Evolutionary conservation across 805 yeast genomes (phyloP).

Genomic region (Wickerhamomyces pijperi): DNA sequence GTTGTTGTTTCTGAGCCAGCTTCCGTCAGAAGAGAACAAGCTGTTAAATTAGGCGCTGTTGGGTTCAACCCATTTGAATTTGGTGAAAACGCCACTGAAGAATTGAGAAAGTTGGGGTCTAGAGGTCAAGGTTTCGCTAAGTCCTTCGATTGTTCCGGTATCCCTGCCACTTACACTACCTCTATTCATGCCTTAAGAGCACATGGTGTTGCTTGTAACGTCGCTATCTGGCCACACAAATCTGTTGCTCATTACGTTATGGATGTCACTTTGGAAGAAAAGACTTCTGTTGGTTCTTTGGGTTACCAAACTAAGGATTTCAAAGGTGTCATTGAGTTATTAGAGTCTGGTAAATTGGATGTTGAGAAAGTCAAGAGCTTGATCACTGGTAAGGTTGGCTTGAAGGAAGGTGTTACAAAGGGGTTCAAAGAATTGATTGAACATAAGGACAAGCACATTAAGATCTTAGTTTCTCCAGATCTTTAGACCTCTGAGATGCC

Average conservation of each 20-base stretch:
- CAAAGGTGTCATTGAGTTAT: conserved; percentile 29
- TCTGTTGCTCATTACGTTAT: conserved; percentile 33
- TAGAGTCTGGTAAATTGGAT: conserved; percentile 26
- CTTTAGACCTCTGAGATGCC: neutral
- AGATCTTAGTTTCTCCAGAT: conserved; percentile 31
- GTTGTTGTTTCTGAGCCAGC: conserved; percentile 55
- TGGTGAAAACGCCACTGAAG: conserved; percentile 20
- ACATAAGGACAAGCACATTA: conserved; percentile 34
- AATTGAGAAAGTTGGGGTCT: conserved; percentile 25
- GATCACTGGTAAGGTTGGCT: conserved; percentile 28
- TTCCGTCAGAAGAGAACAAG: conserved; percentile 46
- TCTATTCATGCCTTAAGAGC: conserved; percentile 28
- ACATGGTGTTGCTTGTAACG: conserved; percentile 33
- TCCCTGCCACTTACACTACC: conserved; percentile 32
- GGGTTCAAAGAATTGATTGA: conserved; percentile 32
- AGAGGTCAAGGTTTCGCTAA: conserved; percentile 35
- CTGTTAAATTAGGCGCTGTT: conserved; percentile 35
- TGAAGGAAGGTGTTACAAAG: conserved; percentile 28
- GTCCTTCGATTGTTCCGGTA: conserved; percentile 45
- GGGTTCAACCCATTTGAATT: conserved; percentile 31
- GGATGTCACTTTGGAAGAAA: conserved; percentile 33
- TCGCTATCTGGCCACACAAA: conserved; percentile 38
- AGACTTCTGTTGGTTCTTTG: conserved; percentile 32
- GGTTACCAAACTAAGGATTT: conserved; percentile 34
- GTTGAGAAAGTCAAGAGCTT: conserved; percentile 24